phyloP scores from a whole-genome alignment of 1,139 yeast genomes.

The Fermentozyma sake region DNA sequence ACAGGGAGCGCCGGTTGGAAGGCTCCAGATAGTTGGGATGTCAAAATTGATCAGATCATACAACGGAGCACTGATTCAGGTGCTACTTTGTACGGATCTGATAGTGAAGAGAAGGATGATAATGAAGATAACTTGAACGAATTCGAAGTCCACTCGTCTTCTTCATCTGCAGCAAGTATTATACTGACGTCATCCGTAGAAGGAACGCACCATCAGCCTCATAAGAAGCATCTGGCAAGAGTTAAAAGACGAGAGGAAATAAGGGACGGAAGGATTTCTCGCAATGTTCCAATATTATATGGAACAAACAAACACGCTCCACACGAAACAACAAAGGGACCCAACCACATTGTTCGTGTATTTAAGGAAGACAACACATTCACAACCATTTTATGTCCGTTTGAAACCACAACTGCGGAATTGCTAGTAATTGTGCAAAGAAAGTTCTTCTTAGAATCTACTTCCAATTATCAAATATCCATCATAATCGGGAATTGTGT shows the following conservation, averaged over 20 bases:
- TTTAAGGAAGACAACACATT: conserved; percentile 80
- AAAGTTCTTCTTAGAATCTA: conserved; percentile 71
- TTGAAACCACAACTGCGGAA: conserved; percentile 75
- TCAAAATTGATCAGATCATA: conserved; percentile 33
- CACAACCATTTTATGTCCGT: conserved; percentile 71
- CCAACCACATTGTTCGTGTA: conserved; percentile 58
- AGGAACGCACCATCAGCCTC: conserved; percentile 2
- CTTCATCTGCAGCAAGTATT: conserved; percentile 5
- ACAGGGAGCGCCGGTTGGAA: conserved; percentile 38
- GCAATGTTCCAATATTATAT: conserved; percentile 32
- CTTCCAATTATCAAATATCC: conserved; percentile 73
- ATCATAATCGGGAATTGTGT: conserved; percentile 76
- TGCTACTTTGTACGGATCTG: conserved; percentile 16
- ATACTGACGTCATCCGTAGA: conserved; percentile 6
- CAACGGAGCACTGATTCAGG: conserved; percentile 4
- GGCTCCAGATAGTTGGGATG: conserved; percentile 83
- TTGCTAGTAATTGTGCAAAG: conserved; percentile 63
- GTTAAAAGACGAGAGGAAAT: conserved; percentile 2
- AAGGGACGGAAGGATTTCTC: background rate
- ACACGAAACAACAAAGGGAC: conserved; percentile 20
- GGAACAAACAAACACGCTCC: conserved; percentile 27
- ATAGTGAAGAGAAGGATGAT: conserved; percentile 13
- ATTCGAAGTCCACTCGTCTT: conserved; percentile 6
- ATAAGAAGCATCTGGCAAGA: conserved; percentile 1
- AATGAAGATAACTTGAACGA: conserved; percentile 7